Percentiles rank a stretch among this genome's conserved stretches.
Conservation (phyloP, 163 green algal species). For the Volvox carteri region DNA sequence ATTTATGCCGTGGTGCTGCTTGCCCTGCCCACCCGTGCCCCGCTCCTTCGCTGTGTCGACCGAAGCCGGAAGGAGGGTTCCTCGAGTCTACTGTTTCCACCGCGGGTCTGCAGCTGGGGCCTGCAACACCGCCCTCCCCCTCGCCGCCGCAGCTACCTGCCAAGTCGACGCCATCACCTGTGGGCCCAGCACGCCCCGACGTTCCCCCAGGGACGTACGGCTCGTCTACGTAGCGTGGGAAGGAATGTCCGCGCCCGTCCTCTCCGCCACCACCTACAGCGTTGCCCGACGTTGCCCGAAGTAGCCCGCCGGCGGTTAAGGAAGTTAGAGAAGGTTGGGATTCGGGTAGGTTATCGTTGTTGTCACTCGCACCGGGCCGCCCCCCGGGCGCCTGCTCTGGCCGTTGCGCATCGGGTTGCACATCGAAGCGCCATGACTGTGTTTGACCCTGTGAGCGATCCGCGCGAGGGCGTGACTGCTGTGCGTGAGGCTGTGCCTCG, state of each 20-base stretch:
- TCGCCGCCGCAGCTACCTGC: background rate
- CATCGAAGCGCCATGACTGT: conserved; percentile 27
- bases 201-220: background rate
- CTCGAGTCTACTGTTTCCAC: background rate
- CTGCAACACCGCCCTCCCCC: background rate
- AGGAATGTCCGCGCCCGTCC: background rate
- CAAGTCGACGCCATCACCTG: background rate
- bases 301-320: background rate
- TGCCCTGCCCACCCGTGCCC: background rate
- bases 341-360: background rate
- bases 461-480: background rate
- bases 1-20: background rate
- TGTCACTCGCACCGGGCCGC: background rate
- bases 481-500: background rate
- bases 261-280: background rate
- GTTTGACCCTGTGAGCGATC: background rate
- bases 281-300: background rate
- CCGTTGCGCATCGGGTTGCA: background rate
- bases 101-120: background rate
- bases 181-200: background rate
- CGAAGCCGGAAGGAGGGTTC: background rate
- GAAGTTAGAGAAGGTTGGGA: background rate
- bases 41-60: no score
- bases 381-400: background rate
- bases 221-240: background rate